Conservation (phyloP, 2,329 filamentous ascomycete species). For the Colletotrichum siamense region DNA sequence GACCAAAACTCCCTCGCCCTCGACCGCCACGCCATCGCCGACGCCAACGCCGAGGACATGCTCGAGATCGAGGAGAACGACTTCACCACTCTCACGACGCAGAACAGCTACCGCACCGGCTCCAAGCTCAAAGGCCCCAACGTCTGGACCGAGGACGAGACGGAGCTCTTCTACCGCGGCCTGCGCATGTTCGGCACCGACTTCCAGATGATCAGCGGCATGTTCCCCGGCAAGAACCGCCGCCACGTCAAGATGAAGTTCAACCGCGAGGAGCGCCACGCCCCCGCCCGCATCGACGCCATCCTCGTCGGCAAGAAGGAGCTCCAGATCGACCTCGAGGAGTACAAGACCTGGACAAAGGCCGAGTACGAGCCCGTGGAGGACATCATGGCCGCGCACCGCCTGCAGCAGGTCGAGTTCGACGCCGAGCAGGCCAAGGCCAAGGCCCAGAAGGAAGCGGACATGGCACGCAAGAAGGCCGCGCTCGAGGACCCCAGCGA, state of each 20-base stretch:
- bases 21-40: conserved; percentile 70
- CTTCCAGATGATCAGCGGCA: conserved; percentile 78
- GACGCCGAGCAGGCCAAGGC: conserved; percentile 48
- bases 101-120: conserved; percentile 66
- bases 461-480: conserved; percentile 52
- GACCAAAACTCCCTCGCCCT: conserved; percentile 72
- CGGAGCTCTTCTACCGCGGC: conserved; percentile 77
- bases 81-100: conserved; percentile 74
- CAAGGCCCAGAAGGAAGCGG: conserved; percentile 52
- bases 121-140: conserved; percentile 69
- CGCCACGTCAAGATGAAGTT: conserved; percentile 84
- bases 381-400: conserved; percentile 61
- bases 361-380: conserved; percentile 61
- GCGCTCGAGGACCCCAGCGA: conserved; percentile 51
- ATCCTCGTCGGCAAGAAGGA: conserved; percentile 67
- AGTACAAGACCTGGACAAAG: conserved; percentile 59
- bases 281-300: conserved; percentile 67
- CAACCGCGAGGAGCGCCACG: conserved; percentile 75
- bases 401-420: conserved; percentile 49
- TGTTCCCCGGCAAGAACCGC: conserved; percentile 76
- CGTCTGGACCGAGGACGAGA: conserved; percentile 74
- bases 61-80: conserved; percentile 79
- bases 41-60: conserved; percentile 55
- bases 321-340: conserved; percentile 63
- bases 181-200: conserved; percentile 82